Base-by-base conservation (phyloP, 306 rosid genomes). In the Gillenia trifoliata region DNA sequence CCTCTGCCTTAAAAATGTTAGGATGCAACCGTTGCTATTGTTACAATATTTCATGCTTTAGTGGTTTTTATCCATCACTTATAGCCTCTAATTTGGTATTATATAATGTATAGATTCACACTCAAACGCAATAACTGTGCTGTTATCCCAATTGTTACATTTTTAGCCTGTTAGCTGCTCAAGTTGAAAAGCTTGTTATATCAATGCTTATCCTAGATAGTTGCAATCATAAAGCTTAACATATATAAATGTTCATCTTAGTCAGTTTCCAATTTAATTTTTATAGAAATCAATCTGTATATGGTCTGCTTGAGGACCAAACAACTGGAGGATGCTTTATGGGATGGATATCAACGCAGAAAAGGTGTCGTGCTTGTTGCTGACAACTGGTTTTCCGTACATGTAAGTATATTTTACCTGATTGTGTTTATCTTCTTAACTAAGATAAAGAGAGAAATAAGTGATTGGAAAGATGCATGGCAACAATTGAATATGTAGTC, bases 271-370 rank as follows among this genome's bases (percentile, higher is more conserved):
- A 31, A 11, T 36, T 34, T 36, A 28, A 45, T n/a, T 25, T 38
- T 25, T 11, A 11, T 68, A 23, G 45, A 55, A 20, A 52, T 3
- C 20, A 25, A 6, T 52, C 1, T n/a, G 19, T 43, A 1, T 77
- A 33, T 36, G 26, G 76, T 43, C 75, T 85, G 62, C 22, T 7
- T 75, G 91, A 97, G 96, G 97, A 69, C 91, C 86, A 66, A 78
- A 68, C 73, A 86, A 66, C 50, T 91, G 96, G 94, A 88, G 85
- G 80, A 91, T 93, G 97, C 91, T 91, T 45, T 91, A 91, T 83
- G 98, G 98, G 80, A 93, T 93, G 98, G 98, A 93, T 83, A 62
- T 93, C 63, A 89, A 91, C 88, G 77, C 73, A 33, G 97, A 93
- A 75, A 79, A 83, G 85, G 90, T 69, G 87, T 77, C 71, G 91